Base-by-base conservation (phyloP, 441 rosid genomes). In the Corymbia calophylla region DNA sequence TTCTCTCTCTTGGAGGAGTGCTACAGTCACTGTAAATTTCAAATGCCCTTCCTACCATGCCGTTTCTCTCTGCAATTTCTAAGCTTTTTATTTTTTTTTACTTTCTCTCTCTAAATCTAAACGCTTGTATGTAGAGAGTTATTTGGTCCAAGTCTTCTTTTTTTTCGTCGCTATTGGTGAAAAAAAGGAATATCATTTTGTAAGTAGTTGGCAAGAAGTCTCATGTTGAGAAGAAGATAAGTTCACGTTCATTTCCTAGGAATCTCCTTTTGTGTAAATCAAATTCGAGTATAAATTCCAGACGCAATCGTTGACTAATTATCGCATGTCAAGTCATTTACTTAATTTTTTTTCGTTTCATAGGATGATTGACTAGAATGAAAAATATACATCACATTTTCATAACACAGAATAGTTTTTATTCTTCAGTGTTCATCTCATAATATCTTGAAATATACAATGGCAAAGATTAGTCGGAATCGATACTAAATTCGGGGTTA, bases 381-480 rank as follows among this genome's bases (percentile, higher is more conserved):
- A 77, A 77, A 21, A 6, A 77, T 44, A 77, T 4, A 0, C 44
- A 23, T 77, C 14, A 12, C 3, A 7, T 77, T 21, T 29, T 73
- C 9, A 5, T 0, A 9, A 21, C 29, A 23, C 9, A 4, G 9
- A 73, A 39, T 39, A 2, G 3, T 39, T 1, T 4, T 4, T 2
- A 11, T 39, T 4, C 18, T 25, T 44, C 25, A 1, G 1, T 6
- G 4, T 2, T 10, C n/a, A 12, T 39, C 10, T 77, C 29, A 6
- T 44, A 7, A 39, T 44, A 39, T 23, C 16, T 12, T 23, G n/a
- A 77, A 44, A 77, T 39, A 39, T 11, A 39, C 6, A 17, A 35
- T 11, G 4, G 12, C 18, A 11, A 21, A 23, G 49, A 73, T 3
- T 11, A 23, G n/a, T 14, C 51, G 23, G 11, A 73, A 73, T 13